These are phyloP conservation scores for Mycena filopes DNA, from an alignment of 768 basidiomycete genomes.

Conservation along the genomic window DNA sequence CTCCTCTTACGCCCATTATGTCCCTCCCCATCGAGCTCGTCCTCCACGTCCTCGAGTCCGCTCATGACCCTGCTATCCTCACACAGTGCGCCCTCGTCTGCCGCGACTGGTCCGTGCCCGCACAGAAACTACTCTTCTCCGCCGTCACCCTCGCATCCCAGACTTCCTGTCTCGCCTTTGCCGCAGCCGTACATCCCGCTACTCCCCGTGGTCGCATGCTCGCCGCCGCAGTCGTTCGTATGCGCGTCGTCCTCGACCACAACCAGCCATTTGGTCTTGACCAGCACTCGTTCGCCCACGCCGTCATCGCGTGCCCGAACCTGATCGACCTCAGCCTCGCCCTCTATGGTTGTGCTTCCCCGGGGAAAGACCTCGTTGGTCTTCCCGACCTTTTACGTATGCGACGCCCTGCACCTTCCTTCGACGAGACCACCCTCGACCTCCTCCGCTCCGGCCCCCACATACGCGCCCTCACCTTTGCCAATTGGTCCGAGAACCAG, in stretches of 20 bases:
- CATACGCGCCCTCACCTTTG: conserved; percentile 66
- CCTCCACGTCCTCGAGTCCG: conserved; percentile 69
- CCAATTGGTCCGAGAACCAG: conserved; percentile 77
- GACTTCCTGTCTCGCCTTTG: conserved; percentile 64
- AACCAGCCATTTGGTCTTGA: conserved; percentile 72
- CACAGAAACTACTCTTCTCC: conserved; percentile 74
- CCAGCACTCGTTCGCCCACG: conserved; percentile 66
- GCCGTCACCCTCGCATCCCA: conserved; percentile 65
- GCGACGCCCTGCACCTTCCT: conserved; percentile 62
- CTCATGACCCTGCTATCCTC: conserved; percentile 58
- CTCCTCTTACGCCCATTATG: background rate
- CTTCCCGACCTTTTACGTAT: conserved; percentile 57
- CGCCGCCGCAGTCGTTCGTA: conserved; percentile 61
- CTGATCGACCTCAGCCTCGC: conserved; percentile 65
- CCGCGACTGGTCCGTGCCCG: conserved; percentile 70
- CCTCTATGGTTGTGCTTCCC: conserved; percentile 66
- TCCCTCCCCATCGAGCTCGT: conserved; percentile 72
- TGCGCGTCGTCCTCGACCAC: conserved; percentile 71
- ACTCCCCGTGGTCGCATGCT: conserved; percentile 61
- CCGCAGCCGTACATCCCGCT: conserved; percentile 57
- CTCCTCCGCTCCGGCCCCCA: conserved; percentile 65
- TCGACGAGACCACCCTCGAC: conserved; percentile 61
- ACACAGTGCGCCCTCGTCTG: conserved; percentile 70
- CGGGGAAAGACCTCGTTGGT: conserved; percentile 62
- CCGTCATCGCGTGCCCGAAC: conserved; percentile 68